These are phyloP conservation scores for Dictyostelium purpureum DNA, from an alignment of 78 protist genomes.

Conservation along the genomic window DNA sequence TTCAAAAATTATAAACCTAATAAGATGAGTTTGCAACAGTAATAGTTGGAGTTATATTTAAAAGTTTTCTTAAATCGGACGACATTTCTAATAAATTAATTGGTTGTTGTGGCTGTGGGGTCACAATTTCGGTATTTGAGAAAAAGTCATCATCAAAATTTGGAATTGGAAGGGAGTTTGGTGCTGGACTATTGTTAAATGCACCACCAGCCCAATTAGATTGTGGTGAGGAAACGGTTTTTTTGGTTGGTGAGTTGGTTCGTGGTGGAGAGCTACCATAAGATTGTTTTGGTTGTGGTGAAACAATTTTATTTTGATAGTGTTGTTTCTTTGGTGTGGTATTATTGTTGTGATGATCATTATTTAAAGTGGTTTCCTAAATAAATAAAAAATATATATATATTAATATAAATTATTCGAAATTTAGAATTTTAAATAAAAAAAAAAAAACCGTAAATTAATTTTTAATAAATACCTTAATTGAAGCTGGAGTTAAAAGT, in stretches of 20 bases:
- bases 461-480: constrained; percentile 11
- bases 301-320: neutral
- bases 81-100: constrained; percentile 7
- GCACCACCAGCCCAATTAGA: constrained; percentile 68
- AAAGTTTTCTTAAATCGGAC: constrained; percentile 28
- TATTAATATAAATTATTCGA: neutral
- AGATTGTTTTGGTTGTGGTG: neutral
- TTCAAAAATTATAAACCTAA: neutral
- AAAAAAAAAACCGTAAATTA: neutral
- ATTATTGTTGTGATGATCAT: neutral
- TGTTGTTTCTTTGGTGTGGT: constrained; percentile 45
- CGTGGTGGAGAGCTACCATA: constrained; percentile 8
- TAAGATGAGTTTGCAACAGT: neutral
- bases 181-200: constrained; percentile 57
- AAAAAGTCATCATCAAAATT: constrained; percentile 35
- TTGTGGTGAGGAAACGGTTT: neutral
- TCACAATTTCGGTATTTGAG: neutral
- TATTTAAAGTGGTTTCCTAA: neutral
- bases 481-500: constrained; percentile 39
- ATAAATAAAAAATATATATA: neutral
- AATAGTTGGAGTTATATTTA: constrained; percentile 52
- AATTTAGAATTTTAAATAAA: neutral
- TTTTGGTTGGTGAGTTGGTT: constrained; percentile 23
- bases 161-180: constrained; percentile 59
- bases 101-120: neutral